These are phyloP conservation scores for Drosera spatulata DNA, from an alignment of 179 eudicot species.

Conservation along the genomic window DNA sequence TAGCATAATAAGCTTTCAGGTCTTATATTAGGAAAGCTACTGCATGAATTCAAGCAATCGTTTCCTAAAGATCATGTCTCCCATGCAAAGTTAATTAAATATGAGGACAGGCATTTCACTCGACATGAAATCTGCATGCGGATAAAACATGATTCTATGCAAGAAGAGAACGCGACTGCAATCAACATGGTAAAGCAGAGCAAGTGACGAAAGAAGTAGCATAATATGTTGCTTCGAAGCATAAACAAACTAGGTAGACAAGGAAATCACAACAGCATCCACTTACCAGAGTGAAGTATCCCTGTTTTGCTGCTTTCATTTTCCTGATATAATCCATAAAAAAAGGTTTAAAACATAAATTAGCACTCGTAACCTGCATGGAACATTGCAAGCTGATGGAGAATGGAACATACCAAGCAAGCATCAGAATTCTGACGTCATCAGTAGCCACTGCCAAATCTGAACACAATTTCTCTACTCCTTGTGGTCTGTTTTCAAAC, in stretches of 20 bases:
- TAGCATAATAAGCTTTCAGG: too few relatives aligned
- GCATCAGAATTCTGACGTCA: constrained; percentile 80
- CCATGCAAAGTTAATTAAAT: too few relatives aligned
- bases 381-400: not conserved
- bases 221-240: too few relatives aligned
- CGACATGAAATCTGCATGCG: too few relatives aligned
- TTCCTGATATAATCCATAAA: constrained; percentile 42
- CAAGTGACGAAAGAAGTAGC: too few relatives aligned
- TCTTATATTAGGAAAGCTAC: too few relatives aligned
- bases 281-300: constrained; percentile 84
- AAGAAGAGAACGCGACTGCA: too few relatives aligned
- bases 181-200: too few relatives aligned
- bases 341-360: not conserved
- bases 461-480: constrained; percentile 76
- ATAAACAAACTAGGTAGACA: not conserved
- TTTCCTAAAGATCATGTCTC: too few relatives aligned
- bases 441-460: constrained; percentile 83
- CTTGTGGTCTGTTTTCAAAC: constrained; percentile 59
- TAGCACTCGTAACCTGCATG: not conserved
- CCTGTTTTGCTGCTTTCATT: constrained; percentile 88
- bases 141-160: too few relatives aligned
- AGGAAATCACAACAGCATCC: constrained; percentile 1
- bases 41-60: too few relatives aligned
- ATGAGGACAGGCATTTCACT: too few relatives aligned
- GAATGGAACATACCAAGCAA: constrained; percentile 65